A percentile compares a stretch with the other conserved stretches of the same genome.
Conservation (phyloP, 805 yeast genomes). For the Starmerella bacillaris region DNA sequence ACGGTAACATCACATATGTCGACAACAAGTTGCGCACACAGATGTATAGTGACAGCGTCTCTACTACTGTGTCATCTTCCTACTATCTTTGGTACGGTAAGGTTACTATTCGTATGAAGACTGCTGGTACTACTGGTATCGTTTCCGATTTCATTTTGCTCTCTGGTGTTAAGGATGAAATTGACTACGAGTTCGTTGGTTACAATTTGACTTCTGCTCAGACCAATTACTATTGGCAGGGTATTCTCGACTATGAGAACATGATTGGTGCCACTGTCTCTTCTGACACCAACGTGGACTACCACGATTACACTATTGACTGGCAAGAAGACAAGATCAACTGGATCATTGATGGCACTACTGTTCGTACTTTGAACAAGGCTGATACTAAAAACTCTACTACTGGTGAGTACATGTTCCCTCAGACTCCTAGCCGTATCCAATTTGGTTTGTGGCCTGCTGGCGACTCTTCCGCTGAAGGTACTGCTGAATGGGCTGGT, state of each 20-base stretch:
- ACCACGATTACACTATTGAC: slow-evolving; percentile 60
- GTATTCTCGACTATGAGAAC: slow-evolving; percentile 49
- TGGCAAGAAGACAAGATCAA: slow-evolving; percentile 56
- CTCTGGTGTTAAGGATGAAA: slow-evolving; percentile 77
- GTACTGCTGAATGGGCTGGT: slow-evolving; percentile 73
- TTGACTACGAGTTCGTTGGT: slow-evolving; percentile 79
- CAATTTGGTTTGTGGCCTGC: slow-evolving; percentile 47
- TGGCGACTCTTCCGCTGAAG: slow-evolving; percentile 32
- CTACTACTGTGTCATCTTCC: slow-evolving; percentile 67
- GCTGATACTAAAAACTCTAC: slow-evolving; percentile 40
- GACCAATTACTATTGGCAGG: slow-evolving; percentile 67
- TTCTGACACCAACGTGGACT: slow-evolving; percentile 42
- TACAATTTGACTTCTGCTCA: slow-evolving; percentile 47
- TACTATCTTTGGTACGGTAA: slow-evolving; percentile 79
- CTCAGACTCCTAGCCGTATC: slow-evolving; percentile 79
- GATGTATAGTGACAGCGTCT: slow-evolving; percentile 59
- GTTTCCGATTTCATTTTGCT: slow-evolving; percentile 64
- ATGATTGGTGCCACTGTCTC: slow-evolving; percentile 28
- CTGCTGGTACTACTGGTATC: slow-evolving; percentile 66
- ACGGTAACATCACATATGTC: slow-evolving; percentile 31
- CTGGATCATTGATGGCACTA: slow-evolving; percentile 59
- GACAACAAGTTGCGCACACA: slow-evolving; percentile 46
- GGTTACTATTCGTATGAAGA: slow-evolving; percentile 46
- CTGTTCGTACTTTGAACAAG: slow-evolving; percentile 46
- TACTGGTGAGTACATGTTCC: slow-evolving; percentile 50